These are phyloP conservation scores for Ophiostoma sp. DNA, from an alignment of 2,329 filamentous ascomycete species.

Conservation along the genomic window DNA sequence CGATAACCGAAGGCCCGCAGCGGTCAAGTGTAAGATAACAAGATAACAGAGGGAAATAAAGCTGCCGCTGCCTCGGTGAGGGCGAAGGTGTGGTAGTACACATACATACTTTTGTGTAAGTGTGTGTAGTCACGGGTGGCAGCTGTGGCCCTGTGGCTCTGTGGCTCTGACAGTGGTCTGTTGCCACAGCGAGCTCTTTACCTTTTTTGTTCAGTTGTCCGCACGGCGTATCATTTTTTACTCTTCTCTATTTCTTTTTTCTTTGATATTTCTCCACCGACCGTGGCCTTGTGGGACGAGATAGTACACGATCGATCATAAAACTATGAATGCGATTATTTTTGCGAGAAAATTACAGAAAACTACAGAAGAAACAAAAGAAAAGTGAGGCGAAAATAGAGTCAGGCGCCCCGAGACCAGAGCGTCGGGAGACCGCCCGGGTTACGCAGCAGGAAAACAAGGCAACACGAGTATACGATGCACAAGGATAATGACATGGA, in stretches of 20 bases:
- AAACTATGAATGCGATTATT: background rate
- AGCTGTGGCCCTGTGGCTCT: background rate
- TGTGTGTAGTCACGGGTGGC: background rate
- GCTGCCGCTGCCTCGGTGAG: background rate
- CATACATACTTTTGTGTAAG: background rate
- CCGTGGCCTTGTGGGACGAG: background rate
- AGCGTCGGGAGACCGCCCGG: background rate
- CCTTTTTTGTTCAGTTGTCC: background rate
- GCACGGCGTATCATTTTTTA: background rate
- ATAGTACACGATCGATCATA: background rate
- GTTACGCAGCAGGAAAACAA: background rate
- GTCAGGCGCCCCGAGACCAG: slow-evolving; percentile 4
- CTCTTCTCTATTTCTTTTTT: background rate
- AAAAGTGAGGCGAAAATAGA: background rate
- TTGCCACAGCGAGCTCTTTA: background rate
- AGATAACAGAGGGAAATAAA: too few species aligned
- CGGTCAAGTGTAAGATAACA: background rate
- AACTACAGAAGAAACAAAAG: background rate
- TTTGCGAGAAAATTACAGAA: background rate
- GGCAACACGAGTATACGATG: background rate
- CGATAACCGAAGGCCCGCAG: background rate
- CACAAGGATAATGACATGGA: background rate
- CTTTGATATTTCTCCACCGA: background rate
- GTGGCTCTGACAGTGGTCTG: background rate
- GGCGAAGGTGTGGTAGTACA: background rate